Evolutionary conservation across 345 rosid species (phyloP), one percentile per base, ranked within the genome.

Genomic region (Pistacia integerrima): DNA sequence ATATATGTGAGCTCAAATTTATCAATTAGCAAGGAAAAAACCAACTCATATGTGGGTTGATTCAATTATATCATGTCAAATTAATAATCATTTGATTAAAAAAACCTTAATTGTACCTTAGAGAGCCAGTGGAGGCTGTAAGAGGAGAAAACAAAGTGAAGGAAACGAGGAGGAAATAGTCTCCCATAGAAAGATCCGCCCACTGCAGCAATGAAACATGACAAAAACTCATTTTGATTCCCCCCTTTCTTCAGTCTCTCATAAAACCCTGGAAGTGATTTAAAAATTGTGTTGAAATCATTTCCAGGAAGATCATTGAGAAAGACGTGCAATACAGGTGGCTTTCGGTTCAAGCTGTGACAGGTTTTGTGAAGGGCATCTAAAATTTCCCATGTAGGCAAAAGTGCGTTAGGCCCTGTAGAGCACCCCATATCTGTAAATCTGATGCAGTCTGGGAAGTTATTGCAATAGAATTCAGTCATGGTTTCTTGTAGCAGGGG

Each of bases 261-360:
- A 14, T 67, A 18, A 6, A 80, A 84, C 72, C 54, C 30, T 22
- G 80, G 74, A 17, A 75, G 48, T 1, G 63, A 49, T 71, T 64
- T 72, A 77, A 72, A 76, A 6, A 65, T 17, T 22, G 73, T 54
- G 28, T 75, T 80, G 67, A 80, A 79, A 59, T 79, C 82, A 58
- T 75, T 79, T 25, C 78, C 79, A 14, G 72, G 82, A 63, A 79
- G 82, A 75, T 75, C 79, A 66, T 80, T 70, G 2, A 75, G 64
- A 64, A 75, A 80, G 17, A 59, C 57, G 11, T 69, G 78, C 30
- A 79, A 25, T 2, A 38, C 1, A 0, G 64, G 69, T 18, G 70
- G 57, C 38, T 36, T 71, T 3, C 20, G 64, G 20, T 64, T 67
- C 63, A 36, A 8, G 28, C 56, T 6, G 1, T 3, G 13, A 36